These are phyloP conservation scores for Terana coerulea DNA, from an alignment of 768 basidiomycete species.

Conservation along the genomic window DNA sequence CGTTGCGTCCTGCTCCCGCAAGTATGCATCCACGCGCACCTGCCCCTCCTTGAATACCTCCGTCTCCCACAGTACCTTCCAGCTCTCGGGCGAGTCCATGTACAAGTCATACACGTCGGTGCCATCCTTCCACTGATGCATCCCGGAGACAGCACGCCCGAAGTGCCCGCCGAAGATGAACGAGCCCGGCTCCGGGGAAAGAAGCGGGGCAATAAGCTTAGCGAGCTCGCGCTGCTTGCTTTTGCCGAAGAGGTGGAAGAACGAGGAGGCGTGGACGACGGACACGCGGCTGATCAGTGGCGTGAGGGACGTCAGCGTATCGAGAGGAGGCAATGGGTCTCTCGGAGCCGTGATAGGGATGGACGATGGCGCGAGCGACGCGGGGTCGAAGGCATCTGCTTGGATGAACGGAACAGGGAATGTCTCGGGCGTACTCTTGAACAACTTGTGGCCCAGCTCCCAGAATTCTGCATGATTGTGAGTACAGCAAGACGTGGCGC, in stretches of 20 bases:
- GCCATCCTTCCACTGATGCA: conserved; percentile 9
- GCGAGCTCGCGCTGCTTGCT: conserved; percentile 39
- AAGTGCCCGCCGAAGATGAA: conserved; percentile 43
- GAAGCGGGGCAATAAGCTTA: conserved; percentile 37
- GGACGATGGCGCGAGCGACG: conserved; percentile 31
- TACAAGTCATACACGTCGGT: conserved; percentile 23
- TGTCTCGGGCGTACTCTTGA: conserved; percentile 44
- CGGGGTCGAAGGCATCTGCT: conserved; percentile 50
- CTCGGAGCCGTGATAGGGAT: conserved; percentile 1
- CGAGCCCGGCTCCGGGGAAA: conserved; percentile 40
- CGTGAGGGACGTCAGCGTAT: conserved; percentile 31
- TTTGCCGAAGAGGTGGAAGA: conserved; percentile 49
- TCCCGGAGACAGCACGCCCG: conserved; percentile 31
- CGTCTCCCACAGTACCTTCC: conserved; percentile 36
- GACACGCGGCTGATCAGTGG: conserved; percentile 44
- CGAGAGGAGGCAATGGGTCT: conserved; percentile 21
- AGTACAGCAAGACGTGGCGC: background rate
- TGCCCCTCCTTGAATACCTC: conserved; percentile 32
- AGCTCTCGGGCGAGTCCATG: conserved; percentile 35
- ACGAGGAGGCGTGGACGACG: conserved; percentile 43
- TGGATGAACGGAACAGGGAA: conserved; percentile 56
- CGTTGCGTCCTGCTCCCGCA: conserved; percentile 13
- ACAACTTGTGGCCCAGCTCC: conserved; percentile 60
- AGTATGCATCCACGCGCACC: conserved; percentile 25
- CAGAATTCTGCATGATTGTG: conserved; percentile 44